These are phyloP conservation scores for Anethum foeniculum DNA, from an alignment of 140 eudicot species.

Conservation along the genomic window DNA sequence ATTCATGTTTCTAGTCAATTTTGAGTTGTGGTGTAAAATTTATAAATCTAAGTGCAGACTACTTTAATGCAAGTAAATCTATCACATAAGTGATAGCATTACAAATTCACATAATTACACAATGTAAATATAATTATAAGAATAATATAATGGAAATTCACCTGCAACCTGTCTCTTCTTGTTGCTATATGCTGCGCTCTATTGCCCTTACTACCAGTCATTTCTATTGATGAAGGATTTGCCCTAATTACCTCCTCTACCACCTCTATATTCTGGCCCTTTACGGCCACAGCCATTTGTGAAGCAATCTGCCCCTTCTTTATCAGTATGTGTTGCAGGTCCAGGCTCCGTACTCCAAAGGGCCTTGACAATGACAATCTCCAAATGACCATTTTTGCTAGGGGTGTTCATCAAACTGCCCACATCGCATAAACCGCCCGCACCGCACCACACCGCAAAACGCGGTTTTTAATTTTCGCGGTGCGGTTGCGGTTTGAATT, in stretches of 20 bases:
- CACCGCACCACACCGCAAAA: too few species aligned
- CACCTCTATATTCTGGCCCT: conserved; percentile 72
- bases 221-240: conserved; percentile 47
- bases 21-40: too few species aligned
- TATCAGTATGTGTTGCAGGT: conserved; percentile 49
- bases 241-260: conserved; percentile 58
- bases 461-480: too few species aligned
- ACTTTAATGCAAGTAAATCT: too few species aligned
- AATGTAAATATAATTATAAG: background rate
- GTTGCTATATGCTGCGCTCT: conserved; percentile 79
- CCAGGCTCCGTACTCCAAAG: conserved; percentile 66
- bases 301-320: conserved; percentile 92
- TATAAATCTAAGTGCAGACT: too few species aligned
- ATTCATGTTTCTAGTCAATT: too few species aligned
- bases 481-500: too few species aligned
- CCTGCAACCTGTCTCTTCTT: conserved; percentile 78
- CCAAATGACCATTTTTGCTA: conserved; percentile 73
- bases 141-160: conserved; percentile 13
- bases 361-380: conserved; percentile 64
- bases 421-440: too few species aligned
- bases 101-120: background rate
- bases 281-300: conserved; percentile 97
- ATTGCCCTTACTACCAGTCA: conserved; percentile 71
- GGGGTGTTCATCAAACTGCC: too few species aligned
- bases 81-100: background rate